Conservation (phyloP, 1,284 basidiomycete species). For the Malassezia restricta region DNA sequence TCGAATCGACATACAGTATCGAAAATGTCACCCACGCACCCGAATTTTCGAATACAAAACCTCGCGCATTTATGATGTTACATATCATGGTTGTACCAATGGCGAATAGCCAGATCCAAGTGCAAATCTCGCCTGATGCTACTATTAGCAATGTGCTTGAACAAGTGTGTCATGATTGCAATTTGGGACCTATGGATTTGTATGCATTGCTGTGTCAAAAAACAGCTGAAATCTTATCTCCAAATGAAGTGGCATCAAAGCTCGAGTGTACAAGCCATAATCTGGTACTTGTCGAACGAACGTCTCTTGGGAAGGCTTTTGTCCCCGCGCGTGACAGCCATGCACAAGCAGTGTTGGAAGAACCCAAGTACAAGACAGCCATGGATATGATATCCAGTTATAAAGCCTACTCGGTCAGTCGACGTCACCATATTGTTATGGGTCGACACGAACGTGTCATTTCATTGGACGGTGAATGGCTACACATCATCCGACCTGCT, state of each 20-base stretch:
- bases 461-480: constrained; percentile 87
- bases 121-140: constrained; percentile 70
- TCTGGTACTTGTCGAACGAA: constrained; percentile 65
- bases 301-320: neutral
- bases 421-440: constrained; percentile 70
- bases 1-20: neutral
- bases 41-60: neutral
- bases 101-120: constrained; percentile 30
- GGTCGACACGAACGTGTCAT: constrained; percentile 79
- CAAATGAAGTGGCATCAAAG: constrained; percentile 88
- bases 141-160: constrained; percentile 70
- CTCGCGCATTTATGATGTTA: neutral
- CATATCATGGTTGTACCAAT: constrained; percentile 27
- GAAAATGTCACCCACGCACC: neutral
- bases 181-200: constrained; percentile 28
- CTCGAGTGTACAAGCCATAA: constrained; percentile 68
- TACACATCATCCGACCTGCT: constrained; percentile 54
- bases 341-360: constrained; percentile 6
- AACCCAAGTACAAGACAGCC: constrained; percentile 42
- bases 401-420: constrained; percentile 79
- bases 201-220: constrained; percentile 40
- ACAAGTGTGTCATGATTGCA: constrained; percentile 37
- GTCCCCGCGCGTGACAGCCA: neutral
- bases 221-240: constrained; percentile 62
- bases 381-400: constrained; percentile 53